Conservation (phyloP, 306 rosid species). For the Rubus idaeus region DNA sequence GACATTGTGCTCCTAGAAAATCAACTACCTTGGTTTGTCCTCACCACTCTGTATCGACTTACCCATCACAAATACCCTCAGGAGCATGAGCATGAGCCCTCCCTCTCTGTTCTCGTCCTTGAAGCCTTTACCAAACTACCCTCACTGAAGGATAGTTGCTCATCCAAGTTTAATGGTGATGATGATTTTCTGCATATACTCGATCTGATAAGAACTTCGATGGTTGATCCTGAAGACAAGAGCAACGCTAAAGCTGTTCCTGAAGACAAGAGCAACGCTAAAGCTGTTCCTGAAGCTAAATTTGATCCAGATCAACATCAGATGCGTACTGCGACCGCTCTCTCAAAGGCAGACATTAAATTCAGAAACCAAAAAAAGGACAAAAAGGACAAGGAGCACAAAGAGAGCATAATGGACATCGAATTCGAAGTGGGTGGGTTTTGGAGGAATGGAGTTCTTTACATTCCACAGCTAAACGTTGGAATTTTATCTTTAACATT, state of each 20-base stretch:
- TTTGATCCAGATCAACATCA: background rate
- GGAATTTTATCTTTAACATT: constrained; percentile 4
- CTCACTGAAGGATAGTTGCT: background rate
- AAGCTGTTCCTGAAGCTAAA: background rate
- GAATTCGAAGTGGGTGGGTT: background rate
- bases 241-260: background rate
- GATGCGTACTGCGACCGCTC: background rate
- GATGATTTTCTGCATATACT: background rate
- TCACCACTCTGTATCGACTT: too few species aligned
- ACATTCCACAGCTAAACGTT: constrained; percentile 7
- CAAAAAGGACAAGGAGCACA: too few species aligned
- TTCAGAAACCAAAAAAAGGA: background rate
- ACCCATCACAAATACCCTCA: too few species aligned
- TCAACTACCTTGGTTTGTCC: too few species aligned
- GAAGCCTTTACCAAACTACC: background rate
- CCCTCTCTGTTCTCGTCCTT: too few species aligned
- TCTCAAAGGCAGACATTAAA: background rate
- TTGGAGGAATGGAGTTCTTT: background rate
- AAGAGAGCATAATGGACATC: constrained; percentile 11
- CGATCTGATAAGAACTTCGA: constrained; percentile 1
- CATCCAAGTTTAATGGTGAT: background rate
- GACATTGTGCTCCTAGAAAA: too few species aligned
- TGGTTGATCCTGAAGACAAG: background rate
- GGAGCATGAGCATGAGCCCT: too few species aligned
- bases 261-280: background rate